phyloP scores from a whole-genome alignment of 2,329 filamentous ascomycete species.

The Cladorrhinum sp. region DNA sequence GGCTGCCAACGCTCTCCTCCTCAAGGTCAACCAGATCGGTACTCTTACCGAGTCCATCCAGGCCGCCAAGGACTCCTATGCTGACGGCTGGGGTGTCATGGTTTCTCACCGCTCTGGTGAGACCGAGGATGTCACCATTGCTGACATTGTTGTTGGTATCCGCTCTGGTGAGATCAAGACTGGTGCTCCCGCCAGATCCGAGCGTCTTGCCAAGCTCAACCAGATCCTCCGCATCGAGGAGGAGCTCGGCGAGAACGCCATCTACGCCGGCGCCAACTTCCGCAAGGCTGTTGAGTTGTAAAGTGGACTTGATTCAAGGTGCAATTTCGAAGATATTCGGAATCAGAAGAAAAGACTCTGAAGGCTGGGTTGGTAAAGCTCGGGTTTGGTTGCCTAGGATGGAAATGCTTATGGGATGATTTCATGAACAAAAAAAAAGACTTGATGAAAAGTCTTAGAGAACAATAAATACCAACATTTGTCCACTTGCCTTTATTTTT shows the following conservation, averaged over 20 bases:
- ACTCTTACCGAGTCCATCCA: slow-evolving; percentile 98
- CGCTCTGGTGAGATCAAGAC: slow-evolving; percentile 99
- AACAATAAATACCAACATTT: too few relatives aligned
- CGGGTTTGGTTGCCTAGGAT: slow-evolving; percentile 21
- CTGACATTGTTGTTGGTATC: slow-evolving; percentile 96
- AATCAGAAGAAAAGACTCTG: slow-evolving; percentile 8
- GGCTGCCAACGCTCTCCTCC: slow-evolving; percentile 94
- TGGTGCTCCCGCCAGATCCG: slow-evolving; percentile 90
- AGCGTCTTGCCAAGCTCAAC: slow-evolving; percentile 99
- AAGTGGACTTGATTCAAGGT: slow-evolving; percentile 31
- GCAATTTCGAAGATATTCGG: slow-evolving; percentile 20
- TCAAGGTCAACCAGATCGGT: slow-evolving; percentile 99
- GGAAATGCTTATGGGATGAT: slow-evolving; percentile 20
- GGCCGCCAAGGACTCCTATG: slow-evolving; percentile 97
- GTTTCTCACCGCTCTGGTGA: slow-evolving; percentile 98
- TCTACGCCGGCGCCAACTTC: slow-evolving; percentile 93
- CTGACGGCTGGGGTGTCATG: slow-evolving; percentile 97
- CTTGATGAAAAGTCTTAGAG: too few relatives aligned
- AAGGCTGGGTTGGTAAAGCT: slow-evolving; percentile 12
- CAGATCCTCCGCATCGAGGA: slow-evolving; percentile 99
- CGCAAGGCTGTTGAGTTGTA: slow-evolving; percentile 86
- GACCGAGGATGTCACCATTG: slow-evolving; percentile 99
- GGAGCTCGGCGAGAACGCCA: slow-evolving; percentile 86
- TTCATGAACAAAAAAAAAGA: slow-evolving; percentile 22
- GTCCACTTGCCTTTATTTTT: too few relatives aligned